Evolutionary conservation across 2,329 filamentous ascomycete genomes (phyloP).

Genomic region (Alternaria incomplexa): DNA sequence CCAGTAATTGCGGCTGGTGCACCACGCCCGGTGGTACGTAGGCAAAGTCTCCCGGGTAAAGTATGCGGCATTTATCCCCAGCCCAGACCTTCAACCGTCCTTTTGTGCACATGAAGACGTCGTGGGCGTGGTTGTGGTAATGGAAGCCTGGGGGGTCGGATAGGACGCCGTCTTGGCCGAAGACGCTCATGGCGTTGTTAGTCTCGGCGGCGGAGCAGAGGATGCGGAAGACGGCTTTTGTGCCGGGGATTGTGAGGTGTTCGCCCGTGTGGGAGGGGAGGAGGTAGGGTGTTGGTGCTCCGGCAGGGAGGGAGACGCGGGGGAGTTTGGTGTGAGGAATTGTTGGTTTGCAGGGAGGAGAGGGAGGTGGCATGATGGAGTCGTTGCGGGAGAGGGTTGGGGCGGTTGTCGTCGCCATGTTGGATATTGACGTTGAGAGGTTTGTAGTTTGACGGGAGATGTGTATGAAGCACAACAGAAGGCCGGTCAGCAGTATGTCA

Average conservation of each 20-base stretch:
- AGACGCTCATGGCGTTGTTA: constrained; percentile 23
- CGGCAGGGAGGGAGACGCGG: constrained; percentile 12
- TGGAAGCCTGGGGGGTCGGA: constrained; percentile 28
- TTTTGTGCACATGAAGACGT: constrained; percentile 30
- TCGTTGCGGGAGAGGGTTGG: not conserved
- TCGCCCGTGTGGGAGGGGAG: constrained; percentile 25
- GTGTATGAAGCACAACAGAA: not conserved
- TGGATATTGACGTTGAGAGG: not conserved
- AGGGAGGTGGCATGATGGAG: not conserved
- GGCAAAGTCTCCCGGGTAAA: constrained; percentile 25
- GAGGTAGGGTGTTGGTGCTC: constrained; percentile 19
- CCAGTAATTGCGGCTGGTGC: constrained; percentile 24
- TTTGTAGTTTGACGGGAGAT: not conserved
- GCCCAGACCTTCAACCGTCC: constrained; percentile 25
- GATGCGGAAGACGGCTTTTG: constrained; percentile 23
- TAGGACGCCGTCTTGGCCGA: constrained; percentile 22
- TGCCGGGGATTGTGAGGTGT: constrained; percentile 21
- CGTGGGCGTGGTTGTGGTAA: constrained; percentile 26
- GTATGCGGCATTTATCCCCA: constrained; percentile 23
- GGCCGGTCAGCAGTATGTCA: not conserved
- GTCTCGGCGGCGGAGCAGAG: constrained; percentile 24
- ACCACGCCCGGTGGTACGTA: constrained; percentile 25
- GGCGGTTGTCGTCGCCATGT: not conserved
- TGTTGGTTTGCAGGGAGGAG: not conserved
- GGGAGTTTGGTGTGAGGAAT: constrained; percentile 1